Evolutionary conservation across 495 filamentous ascomycete species (phyloP), one percentile per base, ranked within the genome.

Genomic region (Trichoderma parareesei): DNA sequence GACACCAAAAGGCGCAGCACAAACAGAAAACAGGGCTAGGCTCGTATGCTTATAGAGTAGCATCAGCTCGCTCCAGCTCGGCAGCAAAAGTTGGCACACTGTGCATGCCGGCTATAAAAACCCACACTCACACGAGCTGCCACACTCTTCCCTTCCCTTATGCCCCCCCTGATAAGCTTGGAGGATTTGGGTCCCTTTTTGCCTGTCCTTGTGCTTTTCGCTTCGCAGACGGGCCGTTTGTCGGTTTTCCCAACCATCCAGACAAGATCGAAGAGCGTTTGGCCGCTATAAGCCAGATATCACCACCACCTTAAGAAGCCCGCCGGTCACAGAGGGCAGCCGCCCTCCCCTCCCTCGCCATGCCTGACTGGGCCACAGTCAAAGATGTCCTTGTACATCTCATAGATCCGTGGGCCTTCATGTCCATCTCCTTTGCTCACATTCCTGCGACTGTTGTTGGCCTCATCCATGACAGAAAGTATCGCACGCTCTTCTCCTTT

Each of bases 401-500:
- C 1, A 42, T 42, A 10, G 60, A 42, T 10, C 60, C 60, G 42
- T 61, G 60, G 60, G 18, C 4, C 0, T 61, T 61, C 38, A 61
- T 61, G 60, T 9, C 13, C 14, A 42, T 41, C 35, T 61, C 60
- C 8, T 40, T 43, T 18, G 5, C 18, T 27, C 60, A 61, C 33
- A 61, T 61, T 10, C 60, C 60, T 27, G 18, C 35, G 16, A 77
- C 77, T 4, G 53, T 81, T 62, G 59, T 72, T 14, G 33, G 66
- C 14, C 70, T 78, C 44, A 13, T 79, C 18, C 44, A 40, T n/a
- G 61, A 69, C 14, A 48, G 40, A 27, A 40, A 73, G 64, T 65
- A 71, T 53, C 33, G 37, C 61, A 65, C 71, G 5, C 70, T 82
- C 5, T 40, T 78, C 44, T 77, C 75, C 37, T 70, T 67, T 1